Conservation (phyloP, 306 rosid genomes). For the Neltuma alba region DNA sequence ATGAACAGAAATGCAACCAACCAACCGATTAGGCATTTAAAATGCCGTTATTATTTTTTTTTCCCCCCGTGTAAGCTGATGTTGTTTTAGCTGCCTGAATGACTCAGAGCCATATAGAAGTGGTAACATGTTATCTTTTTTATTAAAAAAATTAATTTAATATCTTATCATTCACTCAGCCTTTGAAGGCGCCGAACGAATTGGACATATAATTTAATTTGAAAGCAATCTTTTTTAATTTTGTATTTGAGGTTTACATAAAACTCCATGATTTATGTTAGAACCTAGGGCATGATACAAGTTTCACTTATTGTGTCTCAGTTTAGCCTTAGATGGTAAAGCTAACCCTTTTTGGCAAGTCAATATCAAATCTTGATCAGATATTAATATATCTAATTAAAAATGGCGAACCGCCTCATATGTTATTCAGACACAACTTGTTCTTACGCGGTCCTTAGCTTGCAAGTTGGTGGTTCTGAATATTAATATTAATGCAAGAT, state of each 20-base stretch:
- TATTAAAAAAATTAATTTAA: neutral
- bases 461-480: neutral
- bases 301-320: neutral
- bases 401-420: neutral
- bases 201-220: neutral
- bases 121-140: neutral
- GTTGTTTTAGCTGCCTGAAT: neutral
- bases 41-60: neutral
- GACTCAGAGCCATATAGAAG: neutral
- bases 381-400: too few relatives aligned
- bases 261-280: neutral
- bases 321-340: too few relatives aligned
- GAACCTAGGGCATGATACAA: neutral
- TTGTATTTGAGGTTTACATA: neutral
- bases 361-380: neutral
- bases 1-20: neutral
- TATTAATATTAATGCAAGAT: too few relatives aligned
- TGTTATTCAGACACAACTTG: neutral
- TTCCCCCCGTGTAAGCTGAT: neutral
- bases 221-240: neutral
- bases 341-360: too few relatives aligned
- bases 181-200: neutral
- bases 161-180: neutral
- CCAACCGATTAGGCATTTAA: neutral
- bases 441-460: neutral